Evolutionary conservation across 2,329 filamentous ascomycete species (phyloP), one percentile per base, ranked within the genome.

Genomic region (Diplodia mutila): DNA sequence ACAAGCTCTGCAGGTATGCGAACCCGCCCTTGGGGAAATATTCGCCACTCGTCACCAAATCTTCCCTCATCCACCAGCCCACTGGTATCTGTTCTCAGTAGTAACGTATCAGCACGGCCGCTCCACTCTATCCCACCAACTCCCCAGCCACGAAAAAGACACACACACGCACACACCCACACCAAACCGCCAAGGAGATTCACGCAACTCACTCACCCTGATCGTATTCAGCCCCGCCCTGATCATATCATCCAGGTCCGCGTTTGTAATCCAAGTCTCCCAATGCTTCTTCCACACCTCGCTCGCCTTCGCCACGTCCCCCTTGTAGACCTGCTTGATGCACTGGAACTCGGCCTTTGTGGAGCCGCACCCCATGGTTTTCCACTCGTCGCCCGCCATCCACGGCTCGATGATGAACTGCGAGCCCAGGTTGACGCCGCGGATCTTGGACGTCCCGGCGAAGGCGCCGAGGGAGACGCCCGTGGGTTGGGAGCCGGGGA

Each of bases 31-130:
- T 76, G 0, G 85, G 84, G 67, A 86, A 87, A 68, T 85, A 78
- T 74, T 86, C 85, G 34, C 79, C 83, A 52, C 78, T 73, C 21
- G 71, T 65, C 12, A 87, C 82, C 2, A 85, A 73, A 46, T 80
- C 79, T 71, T 86, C 84, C 49, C 83, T 77, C 46, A 86, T 76
- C 85, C 85, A 87, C 74, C 85, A 87, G 9, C 85, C 86, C 3
- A 87, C 75, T 0, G 85, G 85, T 25, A 87, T 81, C 5, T 63
- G 11, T 1, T 7, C 39, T 11, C 25, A 34, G 18, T 12, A 23
- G 4, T 2, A 14, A 48, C 7, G 18, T 16, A 34, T 63, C 46
- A 63, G 59, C 39, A 42, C 18, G 42, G 3, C 25, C 8, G 12
- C 18, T 39, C 55, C 3, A 37, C 21, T 21, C 21, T 18, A 27